Percentiles rank a stretch among this genome's conserved stretches.
Conservation (phyloP, 176 grass and related monocot species). For the Eragrostis nindensis region DNA sequence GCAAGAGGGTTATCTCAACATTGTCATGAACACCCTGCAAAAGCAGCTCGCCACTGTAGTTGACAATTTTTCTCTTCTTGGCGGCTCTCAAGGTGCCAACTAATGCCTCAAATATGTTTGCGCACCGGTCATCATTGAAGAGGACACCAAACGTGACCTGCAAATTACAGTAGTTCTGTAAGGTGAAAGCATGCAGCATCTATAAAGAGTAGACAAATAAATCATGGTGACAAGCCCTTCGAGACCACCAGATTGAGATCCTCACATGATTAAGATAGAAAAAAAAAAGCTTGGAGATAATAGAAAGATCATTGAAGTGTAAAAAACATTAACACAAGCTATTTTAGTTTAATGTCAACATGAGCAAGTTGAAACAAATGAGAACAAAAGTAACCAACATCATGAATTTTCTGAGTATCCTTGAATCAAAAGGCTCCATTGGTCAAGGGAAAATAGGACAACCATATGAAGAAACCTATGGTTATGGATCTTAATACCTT, state of each 20-base stretch:
- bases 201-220: not conserved
- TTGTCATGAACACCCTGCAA: conserved; percentile 96
- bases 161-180: conserved; percentile 6
- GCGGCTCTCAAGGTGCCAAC: conserved; percentile 83
- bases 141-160: conserved; percentile 92
- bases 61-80: conserved; percentile 81
- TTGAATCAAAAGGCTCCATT: not conserved
- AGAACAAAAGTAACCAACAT: not conserved
- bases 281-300: not conserved
- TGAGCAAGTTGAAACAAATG: not conserved
- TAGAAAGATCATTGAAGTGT: not conserved
- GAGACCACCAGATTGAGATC: not conserved
- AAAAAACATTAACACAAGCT: not conserved
- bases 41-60: conserved; percentile 79
- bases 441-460: not conserved
- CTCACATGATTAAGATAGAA: not conserved
- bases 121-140: conserved; percentile 90
- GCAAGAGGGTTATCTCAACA: conserved; percentile 77
- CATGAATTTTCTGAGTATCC: not conserved
- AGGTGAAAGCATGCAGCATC: not conserved
- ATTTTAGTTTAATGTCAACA: not conserved
- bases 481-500: not conserved
- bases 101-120: conserved; percentile 93
- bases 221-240: not conserved
- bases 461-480: not conserved